Percentiles rank a stretch among this genome's conserved stretches.
phyloP scores from a whole-genome alignment of 208 protist species.

The Crithidia thermophila region DNA sequence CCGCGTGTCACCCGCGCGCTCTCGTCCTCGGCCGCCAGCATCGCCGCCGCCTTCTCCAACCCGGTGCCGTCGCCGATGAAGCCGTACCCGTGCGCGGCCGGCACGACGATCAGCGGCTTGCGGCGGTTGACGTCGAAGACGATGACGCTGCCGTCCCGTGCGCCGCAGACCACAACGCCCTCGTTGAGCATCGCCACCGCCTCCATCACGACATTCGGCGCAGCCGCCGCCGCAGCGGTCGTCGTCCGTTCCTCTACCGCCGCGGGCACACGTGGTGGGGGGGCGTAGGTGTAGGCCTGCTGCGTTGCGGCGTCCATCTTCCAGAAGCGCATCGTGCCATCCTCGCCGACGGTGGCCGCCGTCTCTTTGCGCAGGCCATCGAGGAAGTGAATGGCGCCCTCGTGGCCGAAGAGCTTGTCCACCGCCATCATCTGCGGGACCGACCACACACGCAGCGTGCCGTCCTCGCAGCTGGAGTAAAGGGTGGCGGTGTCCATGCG shows the following conservation, averaged over 20 bases:
- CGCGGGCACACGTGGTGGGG: too few species aligned
- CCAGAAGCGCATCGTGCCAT: conserved; percentile 91
- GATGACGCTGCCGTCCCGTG: conserved; percentile 77
- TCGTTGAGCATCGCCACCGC: conserved; percentile 88
- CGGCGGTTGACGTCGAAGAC: conserved; percentile 85
- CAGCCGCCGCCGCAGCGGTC: not conserved
- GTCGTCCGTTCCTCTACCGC: too few species aligned
- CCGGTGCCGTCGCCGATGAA: conserved; percentile 87
- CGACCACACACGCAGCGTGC: conserved; percentile 87
- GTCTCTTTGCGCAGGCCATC: conserved; percentile 72
- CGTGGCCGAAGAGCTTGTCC: conserved; percentile 90
- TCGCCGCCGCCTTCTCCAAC: conserved; percentile 66
- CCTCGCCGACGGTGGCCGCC: conserved; percentile 80
- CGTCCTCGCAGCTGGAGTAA: conserved; percentile 75
- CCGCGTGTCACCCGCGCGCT: conserved; percentile 2
- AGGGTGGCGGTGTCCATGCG: conserved; percentile 67
- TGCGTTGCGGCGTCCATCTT: conserved; percentile 88
- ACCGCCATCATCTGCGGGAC: conserved; percentile 84
- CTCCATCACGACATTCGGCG: conserved; percentile 55
- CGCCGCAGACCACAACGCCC: conserved; percentile 63
- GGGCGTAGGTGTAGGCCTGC: conserved; percentile 62
- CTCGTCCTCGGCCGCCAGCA: conserved; percentile 31
- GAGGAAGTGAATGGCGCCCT: conserved; percentile 60
- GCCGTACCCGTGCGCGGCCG: conserved; percentile 77
- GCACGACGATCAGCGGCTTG: conserved; percentile 62